phyloP scores from a whole-genome alignment of 2,329 filamentous ascomycete genomes.

The Kalmusia sp. region DNA sequence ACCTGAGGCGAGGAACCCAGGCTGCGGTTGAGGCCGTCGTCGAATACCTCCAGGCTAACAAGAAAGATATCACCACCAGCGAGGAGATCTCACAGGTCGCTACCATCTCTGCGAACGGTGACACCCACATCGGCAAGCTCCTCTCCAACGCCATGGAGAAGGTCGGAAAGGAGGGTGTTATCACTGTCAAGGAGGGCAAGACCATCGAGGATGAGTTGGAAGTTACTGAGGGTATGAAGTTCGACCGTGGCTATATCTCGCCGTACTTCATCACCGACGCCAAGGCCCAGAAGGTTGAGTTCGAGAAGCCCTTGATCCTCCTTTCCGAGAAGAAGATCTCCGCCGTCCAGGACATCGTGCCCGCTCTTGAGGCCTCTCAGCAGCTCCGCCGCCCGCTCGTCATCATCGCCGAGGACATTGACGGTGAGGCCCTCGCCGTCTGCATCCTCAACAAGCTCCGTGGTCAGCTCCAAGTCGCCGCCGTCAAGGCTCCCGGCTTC shows the following conservation, averaged over 20 bases:
- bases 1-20: conserved; percentile 95
- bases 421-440: conserved; percentile 96
- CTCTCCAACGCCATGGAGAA: conserved; percentile 99
- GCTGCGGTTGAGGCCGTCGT: conserved; percentile 94
- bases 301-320: conserved; percentile 98
- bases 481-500: conserved; percentile 98
- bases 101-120: conserved; percentile 97
- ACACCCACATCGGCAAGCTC: conserved; percentile 91
- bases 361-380: conserved; percentile 95
- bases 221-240: conserved; percentile 99
- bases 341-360: conserved; percentile 97
- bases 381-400: conserved; percentile 93
- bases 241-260: conserved; percentile 97
- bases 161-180: conserved; percentile 99
- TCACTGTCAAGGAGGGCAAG: conserved; percentile 99
- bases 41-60: conserved; percentile 92
- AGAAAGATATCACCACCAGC: conserved; percentile 96
- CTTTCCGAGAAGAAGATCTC: conserved; percentile 99
- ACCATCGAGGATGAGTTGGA: conserved; percentile 97
- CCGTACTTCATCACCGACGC: conserved; percentile 99
- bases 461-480: conserved; percentile 97
- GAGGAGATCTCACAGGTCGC: conserved; percentile 97
- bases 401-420: conserved; percentile 99
- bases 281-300: conserved; percentile 99
- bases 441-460: conserved; percentile 99